phyloP scores from a whole-genome alignment of 2,329 filamentous ascomycete species.

The Emmonsiellopsis sp. region DNA sequence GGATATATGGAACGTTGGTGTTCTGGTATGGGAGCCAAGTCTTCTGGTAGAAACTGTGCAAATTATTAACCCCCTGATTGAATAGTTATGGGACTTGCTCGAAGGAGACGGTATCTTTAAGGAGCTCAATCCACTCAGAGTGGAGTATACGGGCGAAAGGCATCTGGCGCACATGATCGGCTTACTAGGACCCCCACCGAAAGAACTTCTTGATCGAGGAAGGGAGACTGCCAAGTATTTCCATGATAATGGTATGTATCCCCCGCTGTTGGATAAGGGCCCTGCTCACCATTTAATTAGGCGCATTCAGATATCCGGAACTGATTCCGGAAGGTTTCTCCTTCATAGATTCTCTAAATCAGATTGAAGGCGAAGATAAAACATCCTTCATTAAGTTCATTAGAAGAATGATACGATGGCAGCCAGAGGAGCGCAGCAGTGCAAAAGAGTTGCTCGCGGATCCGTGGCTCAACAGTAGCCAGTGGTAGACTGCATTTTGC shows the following conservation, averaged over 20 bases:
- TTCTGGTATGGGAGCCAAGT: conserved; percentile 16
- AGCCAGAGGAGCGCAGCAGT: conserved; percentile 22
- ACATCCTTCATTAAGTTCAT: conserved; percentile 23
- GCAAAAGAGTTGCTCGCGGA: conserved; percentile 24
- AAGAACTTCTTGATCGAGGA: conserved; percentile 6
- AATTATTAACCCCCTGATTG: conserved; percentile 15
- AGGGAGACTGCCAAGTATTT: conserved; percentile 13
- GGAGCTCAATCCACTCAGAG: background rate
- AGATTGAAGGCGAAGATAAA: conserved; percentile 21
- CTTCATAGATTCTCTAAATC: conserved; percentile 9
- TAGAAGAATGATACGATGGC: conserved; percentile 23
- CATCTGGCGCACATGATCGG: conserved; percentile 14
- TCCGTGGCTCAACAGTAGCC: conserved; percentile 8
- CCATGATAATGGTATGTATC: conserved; percentile 18
- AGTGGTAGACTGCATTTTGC: background rate
- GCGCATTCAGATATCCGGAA: background rate
- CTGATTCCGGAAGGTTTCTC: conserved; percentile 6
- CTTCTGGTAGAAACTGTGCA: conserved; percentile 15
- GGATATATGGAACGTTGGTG: conserved; percentile 28
- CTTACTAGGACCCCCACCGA: conserved; percentile 10
- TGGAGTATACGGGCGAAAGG: conserved; percentile 13
- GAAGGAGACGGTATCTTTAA: conserved; percentile 11
- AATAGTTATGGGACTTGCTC: conserved; percentile 26
- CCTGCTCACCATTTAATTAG: conserved; percentile 13
- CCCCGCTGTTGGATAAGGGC: conserved; percentile 1